These are phyloP conservation scores for Syzygium aqueum DNA, from an alignment of 345 rosid genomes.

Conservation along the genomic window DNA sequence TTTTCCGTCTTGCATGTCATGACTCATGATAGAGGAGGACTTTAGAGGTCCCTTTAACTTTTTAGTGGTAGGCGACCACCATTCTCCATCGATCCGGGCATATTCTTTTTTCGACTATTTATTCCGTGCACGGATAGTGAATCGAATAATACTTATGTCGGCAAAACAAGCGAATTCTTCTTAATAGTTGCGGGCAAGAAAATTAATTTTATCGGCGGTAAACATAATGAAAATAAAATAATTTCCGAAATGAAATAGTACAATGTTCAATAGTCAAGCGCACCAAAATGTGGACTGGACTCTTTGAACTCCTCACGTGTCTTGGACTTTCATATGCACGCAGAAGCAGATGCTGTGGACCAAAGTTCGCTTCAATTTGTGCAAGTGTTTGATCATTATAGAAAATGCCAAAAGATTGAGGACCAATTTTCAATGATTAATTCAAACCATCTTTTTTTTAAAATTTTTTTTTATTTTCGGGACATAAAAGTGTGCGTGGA, in stretches of 20 bases:
- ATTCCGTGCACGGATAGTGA: not conserved
- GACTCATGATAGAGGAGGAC: not conserved
- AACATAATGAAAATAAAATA: not conserved
- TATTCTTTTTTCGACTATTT: not conserved
- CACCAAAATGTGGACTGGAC: not conserved
- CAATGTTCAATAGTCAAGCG: not conserved
- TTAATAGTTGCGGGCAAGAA: accelerated
- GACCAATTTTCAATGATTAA: not conserved
- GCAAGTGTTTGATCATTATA: not conserved
- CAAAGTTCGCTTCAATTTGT: not conserved
- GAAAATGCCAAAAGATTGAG: not conserved
- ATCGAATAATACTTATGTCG: too few relatives aligned
- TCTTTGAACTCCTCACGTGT: not conserved
- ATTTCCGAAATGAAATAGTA: not conserved
- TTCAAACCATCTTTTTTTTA: not conserved
- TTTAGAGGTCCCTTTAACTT: not conserved
- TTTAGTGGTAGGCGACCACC: not conserved
- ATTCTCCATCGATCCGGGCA: not conserved
- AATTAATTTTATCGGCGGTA: not conserved
- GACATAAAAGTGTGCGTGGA: not conserved
- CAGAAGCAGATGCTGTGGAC: not conserved
- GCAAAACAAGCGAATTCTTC: not conserved
- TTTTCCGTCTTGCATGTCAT: not conserved
- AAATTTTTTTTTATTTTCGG: not conserved
- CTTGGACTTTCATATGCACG: not conserved